These are phyloP conservation scores for Umbellularia californica DNA, from an alignment of 164 flowering plant genomes.

Conservation along the genomic window DNA sequence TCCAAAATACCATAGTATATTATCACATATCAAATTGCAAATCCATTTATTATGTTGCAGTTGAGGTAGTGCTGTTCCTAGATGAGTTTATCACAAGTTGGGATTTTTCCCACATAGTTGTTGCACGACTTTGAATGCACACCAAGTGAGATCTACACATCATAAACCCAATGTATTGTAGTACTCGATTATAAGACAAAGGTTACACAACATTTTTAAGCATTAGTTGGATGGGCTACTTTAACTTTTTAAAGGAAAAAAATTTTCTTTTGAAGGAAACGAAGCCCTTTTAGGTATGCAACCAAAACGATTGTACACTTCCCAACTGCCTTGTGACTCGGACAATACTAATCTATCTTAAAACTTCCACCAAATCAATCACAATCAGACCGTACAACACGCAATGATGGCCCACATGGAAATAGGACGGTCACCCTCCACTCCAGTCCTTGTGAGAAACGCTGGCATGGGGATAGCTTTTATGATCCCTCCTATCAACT, in stretches of 20 bases:
- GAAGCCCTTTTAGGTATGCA: not conserved
- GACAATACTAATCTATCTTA: not conserved
- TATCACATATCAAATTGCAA: too few species aligned
- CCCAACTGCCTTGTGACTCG: not conserved
- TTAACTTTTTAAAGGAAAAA: too few species aligned
- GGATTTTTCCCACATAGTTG: too few species aligned
- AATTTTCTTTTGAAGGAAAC: not conserved
- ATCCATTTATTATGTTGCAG: too few species aligned
- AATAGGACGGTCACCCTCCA: not conserved
- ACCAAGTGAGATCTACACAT: too few species aligned
- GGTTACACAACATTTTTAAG: not conserved
- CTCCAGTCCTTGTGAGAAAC: not conserved
- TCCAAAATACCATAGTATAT: too few species aligned
- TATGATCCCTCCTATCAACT: constrained; percentile 3
- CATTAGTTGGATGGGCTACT: constrained; percentile 1
- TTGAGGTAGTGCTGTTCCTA: too few species aligned
- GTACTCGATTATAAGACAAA: not conserved
- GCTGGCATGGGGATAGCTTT: not conserved
- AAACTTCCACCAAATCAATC: not conserved
- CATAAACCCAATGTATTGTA: too few species aligned
- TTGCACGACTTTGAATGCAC: too few species aligned
- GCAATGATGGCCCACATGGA: constrained; percentile 2
- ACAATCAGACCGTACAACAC: not conserved
- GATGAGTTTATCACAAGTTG: too few species aligned
- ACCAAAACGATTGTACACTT: not conserved